Evolutionary conservation across 2,329 filamentous ascomycete species (phyloP), one percentile per base, ranked within the genome.

Genomic region (Camillea tinctor): DNA sequence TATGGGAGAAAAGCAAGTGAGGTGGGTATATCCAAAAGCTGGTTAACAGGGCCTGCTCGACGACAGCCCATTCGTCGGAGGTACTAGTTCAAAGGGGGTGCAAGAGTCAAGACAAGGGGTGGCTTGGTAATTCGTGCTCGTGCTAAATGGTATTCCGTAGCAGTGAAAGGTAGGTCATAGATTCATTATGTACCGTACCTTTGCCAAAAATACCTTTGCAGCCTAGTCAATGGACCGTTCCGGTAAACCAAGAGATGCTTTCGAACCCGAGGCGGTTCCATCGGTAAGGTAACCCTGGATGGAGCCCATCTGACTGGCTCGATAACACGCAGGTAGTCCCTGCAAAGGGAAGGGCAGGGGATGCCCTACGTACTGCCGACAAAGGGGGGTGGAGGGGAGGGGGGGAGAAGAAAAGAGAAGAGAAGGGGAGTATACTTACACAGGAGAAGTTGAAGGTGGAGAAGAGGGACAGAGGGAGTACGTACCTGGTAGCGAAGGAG

Each of bases 231-330:
- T 64, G 61, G 59, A 61, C 64, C 64, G 60, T 68, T 67, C 68
- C 68, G 68, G 70, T 68, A 70, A 69, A 66, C 64, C 68, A 70
- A 68, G 60, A 65, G 64, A 69, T 63, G 66, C 62, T 69, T 69
- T 64, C 61, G 64, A 67, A 64, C 66, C 66, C 66, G 63, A 65
- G 64, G 64, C 68, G 67, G 70, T 72, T 71, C 70, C 71, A 69
- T 72, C 66, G 65, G 67, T 68, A 68, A 67, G 71, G 69, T 69
- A 72, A 66, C 70, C 68, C 69, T 69, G 61, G 66, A 61, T 57
- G 55, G 44, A 55, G 51, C 54, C 58, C 64, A 66, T 59, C 62
- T 67, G 63, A 67, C 66, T 69, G 69, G 69, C 36, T 63, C 60
- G 60, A 66, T 62, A 61, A 58, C 64, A 30, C 61, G 54, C 61